Conservation (phyloP, 495 filamentous ascomycete species). For the Xylaria bambusicola region DNA sequence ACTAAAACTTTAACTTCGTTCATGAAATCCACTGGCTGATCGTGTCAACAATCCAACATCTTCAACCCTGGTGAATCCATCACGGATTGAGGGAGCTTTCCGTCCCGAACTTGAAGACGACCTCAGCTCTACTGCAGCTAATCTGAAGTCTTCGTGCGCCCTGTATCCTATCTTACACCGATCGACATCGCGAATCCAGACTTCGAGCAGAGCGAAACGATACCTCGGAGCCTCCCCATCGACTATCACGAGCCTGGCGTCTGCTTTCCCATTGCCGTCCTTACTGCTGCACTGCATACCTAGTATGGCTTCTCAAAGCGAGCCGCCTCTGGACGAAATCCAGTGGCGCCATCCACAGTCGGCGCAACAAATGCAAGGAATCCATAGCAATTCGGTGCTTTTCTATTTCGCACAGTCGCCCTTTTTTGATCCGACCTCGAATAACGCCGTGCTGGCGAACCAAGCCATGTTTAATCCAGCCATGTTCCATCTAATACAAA, state of each 20-base stretch:
- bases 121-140: no score
- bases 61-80: neutral
- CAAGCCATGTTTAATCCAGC: conserved; percentile 74
- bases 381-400: conserved; percentile 69
- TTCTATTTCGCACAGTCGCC: conserved; percentile 89
- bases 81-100: no score
- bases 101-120: no score
- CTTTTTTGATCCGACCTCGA: conserved; percentile 87
- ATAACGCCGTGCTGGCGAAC: conserved; percentile 75
- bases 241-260: neutral
- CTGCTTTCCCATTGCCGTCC: no score
- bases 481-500: conserved; percentile 59
- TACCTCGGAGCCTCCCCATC: no score
- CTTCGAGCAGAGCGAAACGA: no score
- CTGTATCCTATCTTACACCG: no score
- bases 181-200: no score
- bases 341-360: conserved; percentile 67
- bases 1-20: conserved; percentile 14
- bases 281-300: neutral
- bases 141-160: no score
- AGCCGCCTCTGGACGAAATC: conserved; percentile 73
- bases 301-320: conserved; percentile 42
- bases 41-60: neutral
- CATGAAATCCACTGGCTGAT: neutral
- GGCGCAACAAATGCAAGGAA: conserved; percentile 59